Conservation (phyloP, 164 flowering plant genomes). For the Chloranthus sessilifolius region DNA sequence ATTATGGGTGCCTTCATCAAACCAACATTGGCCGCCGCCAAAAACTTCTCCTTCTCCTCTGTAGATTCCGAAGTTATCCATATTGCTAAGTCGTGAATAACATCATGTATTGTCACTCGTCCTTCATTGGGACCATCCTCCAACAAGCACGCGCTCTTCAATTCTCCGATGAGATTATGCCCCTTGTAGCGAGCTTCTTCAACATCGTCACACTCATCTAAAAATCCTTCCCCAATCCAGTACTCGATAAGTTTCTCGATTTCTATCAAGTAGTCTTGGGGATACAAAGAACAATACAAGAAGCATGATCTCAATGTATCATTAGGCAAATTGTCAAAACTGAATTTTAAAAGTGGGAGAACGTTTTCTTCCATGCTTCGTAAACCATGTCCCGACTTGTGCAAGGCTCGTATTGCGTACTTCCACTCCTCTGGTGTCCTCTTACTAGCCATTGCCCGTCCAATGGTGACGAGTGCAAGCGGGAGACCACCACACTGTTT, state of each 20-base stretch:
- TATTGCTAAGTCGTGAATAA: constrained; percentile 7
- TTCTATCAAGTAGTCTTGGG: too few species aligned
- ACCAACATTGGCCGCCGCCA: not conserved
- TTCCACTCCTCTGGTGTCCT: too few species aligned
- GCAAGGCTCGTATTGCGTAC: too few species aligned
- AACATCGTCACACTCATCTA: not conserved
- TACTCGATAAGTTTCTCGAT: too few species aligned
- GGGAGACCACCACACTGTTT: not conserved
- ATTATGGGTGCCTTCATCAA: constrained; percentile 1
- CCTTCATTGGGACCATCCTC: not conserved
- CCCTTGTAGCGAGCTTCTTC: not conserved
- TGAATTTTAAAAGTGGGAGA: too few species aligned
- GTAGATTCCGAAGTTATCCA: constrained; percentile 3
- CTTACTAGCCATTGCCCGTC: too few species aligned
- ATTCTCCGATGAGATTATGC: not conserved
- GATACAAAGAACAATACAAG: too few species aligned
- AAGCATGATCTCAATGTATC: too few species aligned
- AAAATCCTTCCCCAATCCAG: not conserved
- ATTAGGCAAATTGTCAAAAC: not conserved
- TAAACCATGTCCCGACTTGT: too few species aligned
- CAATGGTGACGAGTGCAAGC: not conserved
- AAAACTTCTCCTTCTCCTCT: not conserved
- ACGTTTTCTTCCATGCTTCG: too few species aligned
- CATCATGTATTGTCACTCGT: constrained; percentile 6
- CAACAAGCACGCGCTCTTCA: too few species aligned